Conservation (phyloP, 2,329 filamentous ascomycete species). For the Botrytis byssoidea region DNA sequence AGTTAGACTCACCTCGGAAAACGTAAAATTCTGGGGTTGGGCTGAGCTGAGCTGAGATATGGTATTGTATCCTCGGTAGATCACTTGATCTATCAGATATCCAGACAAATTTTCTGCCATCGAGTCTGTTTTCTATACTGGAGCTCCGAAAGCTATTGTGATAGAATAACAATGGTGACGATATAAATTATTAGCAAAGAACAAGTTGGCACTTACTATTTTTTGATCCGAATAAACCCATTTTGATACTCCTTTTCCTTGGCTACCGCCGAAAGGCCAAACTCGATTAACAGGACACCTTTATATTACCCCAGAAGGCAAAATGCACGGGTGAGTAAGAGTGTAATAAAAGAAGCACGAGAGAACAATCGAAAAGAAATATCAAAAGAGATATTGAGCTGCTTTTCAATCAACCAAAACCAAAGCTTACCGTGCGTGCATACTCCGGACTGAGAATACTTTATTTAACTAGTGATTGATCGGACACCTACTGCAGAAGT, state of each 20-base stretch:
- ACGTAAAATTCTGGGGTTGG: neutral
- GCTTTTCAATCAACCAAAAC: constrained; percentile 10
- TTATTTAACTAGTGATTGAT: constrained; percentile 8
- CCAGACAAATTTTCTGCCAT: neutral
- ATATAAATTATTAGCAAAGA: neutral
- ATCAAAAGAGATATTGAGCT: neutral
- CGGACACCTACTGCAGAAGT: constrained; percentile 1
- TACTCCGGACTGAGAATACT: neutral
- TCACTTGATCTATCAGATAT: constrained; percentile 3
- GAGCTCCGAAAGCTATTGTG: neutral
- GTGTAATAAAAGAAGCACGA: neutral
- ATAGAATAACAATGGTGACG: neutral
- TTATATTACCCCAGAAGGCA: neutral
- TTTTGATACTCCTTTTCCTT: neutral
- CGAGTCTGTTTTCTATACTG: neutral
- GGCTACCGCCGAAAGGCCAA: neutral
- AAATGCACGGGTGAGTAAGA: neutral
- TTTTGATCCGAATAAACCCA: constrained; percentile 6
- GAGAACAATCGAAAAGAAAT: neutral
- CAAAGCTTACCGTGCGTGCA: neutral
- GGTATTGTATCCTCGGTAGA: neutral
- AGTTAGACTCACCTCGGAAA: neutral
- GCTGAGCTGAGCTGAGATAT: neutral
- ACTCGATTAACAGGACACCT: constrained; percentile 2
- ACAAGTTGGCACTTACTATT: constrained; percentile 1